Conservation (phyloP, 2,329 filamentous ascomycete genomes). For the Tolypocladium ophioglossoides region DNA sequence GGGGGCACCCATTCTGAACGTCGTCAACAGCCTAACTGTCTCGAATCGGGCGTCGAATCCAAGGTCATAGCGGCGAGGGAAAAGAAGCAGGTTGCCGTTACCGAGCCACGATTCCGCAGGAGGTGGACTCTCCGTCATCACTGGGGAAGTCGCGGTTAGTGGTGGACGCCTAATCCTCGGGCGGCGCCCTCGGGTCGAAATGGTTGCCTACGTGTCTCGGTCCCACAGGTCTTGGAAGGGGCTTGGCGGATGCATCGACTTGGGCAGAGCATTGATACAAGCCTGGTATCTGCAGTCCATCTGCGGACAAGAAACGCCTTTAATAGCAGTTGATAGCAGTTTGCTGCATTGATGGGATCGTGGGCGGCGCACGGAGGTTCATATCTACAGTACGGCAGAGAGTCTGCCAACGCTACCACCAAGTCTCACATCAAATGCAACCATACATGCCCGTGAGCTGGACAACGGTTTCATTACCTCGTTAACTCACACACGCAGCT, state of each 20-base stretch:
- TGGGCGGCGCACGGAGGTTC: too few relatives aligned
- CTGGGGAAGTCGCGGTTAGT: not conserved
- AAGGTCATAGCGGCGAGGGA: conserved; percentile 2
- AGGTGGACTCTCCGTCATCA: not conserved
- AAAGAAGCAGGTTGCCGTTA: not conserved
- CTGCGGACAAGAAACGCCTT: not conserved
- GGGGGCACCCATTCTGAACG: conserved; percentile 6
- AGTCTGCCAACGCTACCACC: too few relatives aligned
- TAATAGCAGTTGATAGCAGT: too few relatives aligned
- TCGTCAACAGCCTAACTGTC: conserved; percentile 1
- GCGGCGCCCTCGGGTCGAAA: not conserved
- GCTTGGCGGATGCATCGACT: not conserved
- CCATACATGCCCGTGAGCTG: not conserved
- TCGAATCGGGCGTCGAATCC: not conserved
- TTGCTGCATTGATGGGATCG: too few relatives aligned
- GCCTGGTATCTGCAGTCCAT: not conserved
- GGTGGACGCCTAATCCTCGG: not conserved
- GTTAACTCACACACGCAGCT: not conserved
- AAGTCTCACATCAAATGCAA: not conserved
- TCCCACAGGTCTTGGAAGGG: not conserved
- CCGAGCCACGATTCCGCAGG: not conserved
- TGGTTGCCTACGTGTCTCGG: not conserved
- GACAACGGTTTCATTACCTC: not conserved
- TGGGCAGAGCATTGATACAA: not conserved
- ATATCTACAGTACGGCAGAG: too few relatives aligned